Conservation (phyloP, 495 filamentous ascomycete species). For the Glonium stellatum region DNA sequence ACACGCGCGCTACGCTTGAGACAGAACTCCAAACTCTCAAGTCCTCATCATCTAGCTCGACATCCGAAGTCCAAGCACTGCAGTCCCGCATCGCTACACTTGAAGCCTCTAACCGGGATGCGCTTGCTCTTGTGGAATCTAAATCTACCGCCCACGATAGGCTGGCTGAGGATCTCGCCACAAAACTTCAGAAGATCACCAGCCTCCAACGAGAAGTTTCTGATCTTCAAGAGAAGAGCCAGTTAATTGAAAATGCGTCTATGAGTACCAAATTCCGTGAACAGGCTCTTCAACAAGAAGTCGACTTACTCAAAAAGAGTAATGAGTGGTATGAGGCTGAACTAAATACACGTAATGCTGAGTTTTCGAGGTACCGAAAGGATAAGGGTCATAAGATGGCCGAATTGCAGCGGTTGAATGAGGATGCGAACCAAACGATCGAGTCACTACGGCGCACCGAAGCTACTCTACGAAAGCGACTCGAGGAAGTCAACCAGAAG, state of each 20-base stretch:
- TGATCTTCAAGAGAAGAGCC: slow-evolving; percentile 69
- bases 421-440: slow-evolving; percentile 68
- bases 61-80: slow-evolving; percentile 67
- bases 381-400: slow-evolving; percentile 84
- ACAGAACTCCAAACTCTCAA: slow-evolving; percentile 74
- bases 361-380: slow-evolving; percentile 84
- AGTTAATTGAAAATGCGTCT: slow-evolving; percentile 67
- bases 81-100: slow-evolving; percentile 74
- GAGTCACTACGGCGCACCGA: slow-evolving; percentile 73
- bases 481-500: slow-evolving; percentile 80
- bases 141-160: slow-evolving; percentile 81
- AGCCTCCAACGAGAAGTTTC: slow-evolving; percentile 75
- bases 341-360: slow-evolving; percentile 77
- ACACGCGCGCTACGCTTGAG: slow-evolving; percentile 57
- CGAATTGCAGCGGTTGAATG: slow-evolving; percentile 79
- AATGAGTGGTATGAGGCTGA: slow-evolving; percentile 90
- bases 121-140: slow-evolving; percentile 75
- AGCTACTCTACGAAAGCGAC: slow-evolving; percentile 65
- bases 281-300: slow-evolving; percentile 78
- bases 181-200: slow-evolving; percentile 79
- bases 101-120: slow-evolving; percentile 86
- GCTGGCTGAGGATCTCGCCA: slow-evolving; percentile 76
- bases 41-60: slow-evolving; percentile 64
- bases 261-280: slow-evolving; percentile 79
- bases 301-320: slow-evolving; percentile 76